phyloP scores from a whole-genome alignment of 192 early-diverging fungal species.

The Chytriomyces sp. region DNA sequence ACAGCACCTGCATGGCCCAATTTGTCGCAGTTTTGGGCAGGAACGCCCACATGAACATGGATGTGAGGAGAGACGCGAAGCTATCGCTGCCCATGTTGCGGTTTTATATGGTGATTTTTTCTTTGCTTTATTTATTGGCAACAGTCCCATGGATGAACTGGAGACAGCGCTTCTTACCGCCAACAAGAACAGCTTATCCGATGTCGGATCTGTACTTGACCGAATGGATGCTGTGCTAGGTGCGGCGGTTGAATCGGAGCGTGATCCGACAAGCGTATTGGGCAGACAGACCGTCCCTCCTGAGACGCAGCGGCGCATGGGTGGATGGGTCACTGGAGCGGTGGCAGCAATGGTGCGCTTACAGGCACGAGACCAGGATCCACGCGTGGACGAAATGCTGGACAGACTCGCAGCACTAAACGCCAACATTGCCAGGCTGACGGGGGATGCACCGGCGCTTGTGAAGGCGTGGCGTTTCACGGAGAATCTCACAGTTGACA shows the following conservation, averaged over 20 bases:
- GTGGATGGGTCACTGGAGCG: too few species aligned
- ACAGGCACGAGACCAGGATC: background rate
- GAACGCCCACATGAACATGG: conserved; percentile 31
- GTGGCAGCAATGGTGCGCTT: too few species aligned
- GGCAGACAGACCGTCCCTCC: too few species aligned
- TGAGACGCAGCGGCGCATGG: too few species aligned
- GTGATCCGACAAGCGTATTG: too few species aligned
- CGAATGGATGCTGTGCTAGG: too few species aligned
- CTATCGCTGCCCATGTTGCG: background rate
- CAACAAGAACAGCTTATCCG: too few species aligned
- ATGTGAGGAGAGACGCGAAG: background rate
- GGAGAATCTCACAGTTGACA: background rate
- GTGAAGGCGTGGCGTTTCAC: background rate
- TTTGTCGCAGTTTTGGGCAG: conserved; percentile 24
- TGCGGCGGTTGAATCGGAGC: too few species aligned
- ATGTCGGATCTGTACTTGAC: too few species aligned
- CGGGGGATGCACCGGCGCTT: background rate
- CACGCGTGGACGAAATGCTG: background rate
- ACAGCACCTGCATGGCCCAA: conserved; percentile 20
- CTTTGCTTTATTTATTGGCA: background rate
- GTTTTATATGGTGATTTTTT: background rate
- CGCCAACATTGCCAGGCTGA: background rate
- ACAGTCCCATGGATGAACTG: too few species aligned
- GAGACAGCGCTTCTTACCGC: too few species aligned
- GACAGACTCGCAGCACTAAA: background rate